Base-by-base conservation (phyloP, 2,329 filamentous ascomycete species). In the Aspergillus hiratsukae region DNA sequence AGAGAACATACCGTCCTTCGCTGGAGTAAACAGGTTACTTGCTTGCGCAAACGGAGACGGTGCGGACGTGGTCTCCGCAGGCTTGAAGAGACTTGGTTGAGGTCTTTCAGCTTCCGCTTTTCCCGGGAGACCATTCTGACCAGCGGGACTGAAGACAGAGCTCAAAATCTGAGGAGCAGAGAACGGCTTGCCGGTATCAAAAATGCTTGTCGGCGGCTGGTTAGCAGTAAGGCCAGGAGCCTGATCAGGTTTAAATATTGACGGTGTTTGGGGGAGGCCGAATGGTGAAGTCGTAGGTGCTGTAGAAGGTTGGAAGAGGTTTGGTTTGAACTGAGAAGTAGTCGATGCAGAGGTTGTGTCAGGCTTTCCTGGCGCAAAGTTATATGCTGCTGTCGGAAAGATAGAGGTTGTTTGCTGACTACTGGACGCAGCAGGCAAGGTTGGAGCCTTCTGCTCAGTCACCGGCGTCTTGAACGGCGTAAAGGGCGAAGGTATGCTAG, bases 121-220 rank as follows among this genome's bases (percentile, higher is more conserved):
- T 28, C 45, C 51, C 25, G 54, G 23, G 17, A 27, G 28, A 9
- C 21, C 37, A 29, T 25, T 54, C 41, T 37, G 56, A 9, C 19
- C 25, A 45, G 48, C 25, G 28, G 55, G 37, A 49, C 48, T 59
- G 45, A 64, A 64, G 3, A 57, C 40, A 19, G 64, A 50, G 11
- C 31, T 46, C 9, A 51, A 29, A 11, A 25, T 14, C 8, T 45
- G 49, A 3, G 54, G 41, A 19, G 52, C 35, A 5, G 46, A 27
- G 9, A 57, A 41, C 21, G 53, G 10, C 53, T 63, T 64, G 23
- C 25, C 37, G 14, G 52, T 49, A 31, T 56, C 43, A 21, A 60
- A 63, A 23, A 61, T 41, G 50, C 58, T 60, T 35, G 54, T 48
- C 11, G 58, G 46, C n/a, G 63, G 49, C 49, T 64, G 56, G 14